Conservation (phyloP, 2,329 filamentous ascomycete genomes). For the Pseudopithomyces maydicus region DNA sequence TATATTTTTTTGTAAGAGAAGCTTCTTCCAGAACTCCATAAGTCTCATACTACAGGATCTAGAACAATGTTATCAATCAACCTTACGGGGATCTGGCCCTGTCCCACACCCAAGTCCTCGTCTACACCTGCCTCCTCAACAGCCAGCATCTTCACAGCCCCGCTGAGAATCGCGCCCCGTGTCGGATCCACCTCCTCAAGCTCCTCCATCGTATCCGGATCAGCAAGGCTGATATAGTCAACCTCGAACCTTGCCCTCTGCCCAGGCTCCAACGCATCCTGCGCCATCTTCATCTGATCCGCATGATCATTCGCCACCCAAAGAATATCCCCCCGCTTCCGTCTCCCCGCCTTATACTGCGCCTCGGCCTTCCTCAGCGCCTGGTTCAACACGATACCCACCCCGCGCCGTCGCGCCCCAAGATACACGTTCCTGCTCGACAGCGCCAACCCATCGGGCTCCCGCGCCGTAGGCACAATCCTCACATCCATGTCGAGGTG, state of each 20-base stretch:
- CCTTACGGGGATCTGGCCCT: conserved; percentile 75
- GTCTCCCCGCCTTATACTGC: conserved; percentile 62
- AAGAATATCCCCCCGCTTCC: conserved; percentile 70
- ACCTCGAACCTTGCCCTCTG: conserved; percentile 77
- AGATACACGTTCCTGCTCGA: conserved; percentile 95
- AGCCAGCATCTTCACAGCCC: conserved; percentile 86
- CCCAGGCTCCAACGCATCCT: conserved; percentile 63
- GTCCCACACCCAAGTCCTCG: conserved; percentile 74
- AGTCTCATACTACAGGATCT: conserved; percentile 17
- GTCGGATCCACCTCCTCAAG: conserved; percentile 70
- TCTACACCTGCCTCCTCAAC: conserved; percentile 71
- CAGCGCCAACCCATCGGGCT: conserved; percentile 81
- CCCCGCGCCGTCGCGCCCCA: conserved; percentile 71
- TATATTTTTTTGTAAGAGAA: no score
- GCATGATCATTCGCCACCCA: conserved; percentile 69
- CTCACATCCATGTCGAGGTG: conserved; percentile 76
- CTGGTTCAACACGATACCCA: conserved; percentile 73
- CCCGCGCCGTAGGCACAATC: conserved; percentile 76
- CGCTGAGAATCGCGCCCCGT: conserved; percentile 83
- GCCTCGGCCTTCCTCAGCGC: conserved; percentile 74
- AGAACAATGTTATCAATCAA: conserved; percentile 93
- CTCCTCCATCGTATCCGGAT: conserved; percentile 83
- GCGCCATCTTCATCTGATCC: conserved; percentile 60
- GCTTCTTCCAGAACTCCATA: no score
- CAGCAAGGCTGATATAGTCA: conserved; percentile 90